Conservation (phyloP, 2,329 filamentous ascomycete species). For the Ceratocystis harringtonii region DNA sequence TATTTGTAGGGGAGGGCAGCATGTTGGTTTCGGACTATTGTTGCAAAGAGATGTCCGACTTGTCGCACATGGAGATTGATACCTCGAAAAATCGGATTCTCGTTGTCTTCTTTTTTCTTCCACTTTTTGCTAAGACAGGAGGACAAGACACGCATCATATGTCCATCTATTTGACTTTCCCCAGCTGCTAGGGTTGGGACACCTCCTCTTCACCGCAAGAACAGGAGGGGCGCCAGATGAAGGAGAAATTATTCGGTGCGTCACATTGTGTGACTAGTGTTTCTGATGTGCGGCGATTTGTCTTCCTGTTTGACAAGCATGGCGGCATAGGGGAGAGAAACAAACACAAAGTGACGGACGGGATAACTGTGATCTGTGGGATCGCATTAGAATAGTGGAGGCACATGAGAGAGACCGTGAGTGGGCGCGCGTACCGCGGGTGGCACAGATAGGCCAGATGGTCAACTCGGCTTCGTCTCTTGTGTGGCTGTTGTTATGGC, state of each 20-base stretch:
- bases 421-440: no score
- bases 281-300: background rate
- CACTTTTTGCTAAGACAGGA: background rate
- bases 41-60: background rate
- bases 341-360: background rate
- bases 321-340: background rate
- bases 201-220: background rate
- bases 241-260: background rate
- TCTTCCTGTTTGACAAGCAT: background rate
- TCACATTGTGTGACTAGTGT: conserved; percentile 5
- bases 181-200: background rate
- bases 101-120: background rate
- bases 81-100: background rate
- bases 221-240: background rate
- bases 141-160: background rate
- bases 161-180: no score
- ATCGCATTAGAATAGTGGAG: no score
- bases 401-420: no score
- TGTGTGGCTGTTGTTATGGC: background rate
- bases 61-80: background rate
- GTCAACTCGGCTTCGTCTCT: background rate
- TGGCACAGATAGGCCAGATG: background rate
- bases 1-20: background rate
- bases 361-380: no score
- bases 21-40: background rate